Percentiles rank a stretch among this genome's conserved stretches.
Evolutionary conservation across 1,284 basidiomycete species (phyloP).

Genomic region (Rhodotorula sp.): DNA sequence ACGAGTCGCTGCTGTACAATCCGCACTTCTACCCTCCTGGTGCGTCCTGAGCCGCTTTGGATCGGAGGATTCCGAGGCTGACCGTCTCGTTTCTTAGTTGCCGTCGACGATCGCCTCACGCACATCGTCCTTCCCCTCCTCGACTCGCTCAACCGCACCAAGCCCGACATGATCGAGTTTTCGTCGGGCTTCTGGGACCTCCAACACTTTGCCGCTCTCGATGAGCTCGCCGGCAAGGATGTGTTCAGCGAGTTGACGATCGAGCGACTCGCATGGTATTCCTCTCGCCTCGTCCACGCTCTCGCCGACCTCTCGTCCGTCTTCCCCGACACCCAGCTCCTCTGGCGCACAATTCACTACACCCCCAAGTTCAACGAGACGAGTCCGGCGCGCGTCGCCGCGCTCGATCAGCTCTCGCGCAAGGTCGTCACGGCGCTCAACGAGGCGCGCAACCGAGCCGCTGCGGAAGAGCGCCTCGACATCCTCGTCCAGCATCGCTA

Average conservation of each 20-base stretch:
- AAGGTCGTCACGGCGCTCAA: conserved; percentile 27
- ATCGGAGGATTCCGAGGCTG: background rate
- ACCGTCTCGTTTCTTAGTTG: conserved; percentile 8
- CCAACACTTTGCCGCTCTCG: conserved; percentile 36
- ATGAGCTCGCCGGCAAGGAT: conserved; percentile 15
- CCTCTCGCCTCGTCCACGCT: conserved; percentile 18
- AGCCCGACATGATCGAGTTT: conserved; percentile 37
- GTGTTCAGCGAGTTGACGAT: conserved; percentile 11
- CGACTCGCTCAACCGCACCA: conserved; percentile 22
- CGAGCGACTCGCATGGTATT: conserved; percentile 37
- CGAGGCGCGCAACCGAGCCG: conserved; percentile 6
- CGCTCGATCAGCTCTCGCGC: conserved; percentile 31
- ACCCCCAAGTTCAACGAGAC: conserved; percentile 17
- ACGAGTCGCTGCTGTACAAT: conserved; percentile 27
- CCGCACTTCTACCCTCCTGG: conserved; percentile 37
- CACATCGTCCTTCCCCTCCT: conserved; percentile 35
- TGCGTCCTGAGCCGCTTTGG: background rate
- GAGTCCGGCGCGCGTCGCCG: conserved; percentile 25
- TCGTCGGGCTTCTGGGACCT: conserved; percentile 39
- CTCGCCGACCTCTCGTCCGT: conserved; percentile 23
- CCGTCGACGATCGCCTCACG: conserved; percentile 32
- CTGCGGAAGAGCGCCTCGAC: conserved; percentile 2
- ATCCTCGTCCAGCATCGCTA: background rate
- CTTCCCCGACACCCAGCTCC: conserved; percentile 29
- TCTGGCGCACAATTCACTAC: conserved; percentile 36